phyloP scores from a whole-genome alignment of 2,329 filamentous ascomycete genomes.

The Tolypocladium album region DNA sequence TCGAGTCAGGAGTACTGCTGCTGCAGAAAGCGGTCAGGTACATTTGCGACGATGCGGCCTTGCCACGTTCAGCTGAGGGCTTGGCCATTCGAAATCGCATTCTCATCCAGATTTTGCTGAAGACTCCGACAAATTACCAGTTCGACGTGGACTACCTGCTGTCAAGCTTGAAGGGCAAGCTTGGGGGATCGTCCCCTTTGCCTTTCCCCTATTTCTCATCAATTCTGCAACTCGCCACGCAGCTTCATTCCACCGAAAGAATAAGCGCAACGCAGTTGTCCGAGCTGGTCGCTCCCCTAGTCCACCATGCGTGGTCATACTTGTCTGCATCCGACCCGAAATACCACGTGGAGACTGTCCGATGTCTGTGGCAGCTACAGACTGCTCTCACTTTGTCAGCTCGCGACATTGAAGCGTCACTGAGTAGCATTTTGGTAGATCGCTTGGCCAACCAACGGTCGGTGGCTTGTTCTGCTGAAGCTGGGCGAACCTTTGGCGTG shows the following conservation, averaged over 20 bases:
- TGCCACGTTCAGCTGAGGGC: conserved; percentile 29
- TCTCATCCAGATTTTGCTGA: conserved; percentile 46
- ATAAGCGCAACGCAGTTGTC: conserved; percentile 43
- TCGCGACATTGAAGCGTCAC: conserved; percentile 70
- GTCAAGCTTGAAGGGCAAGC: conserved; percentile 36
- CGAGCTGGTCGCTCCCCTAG: conserved; percentile 55
- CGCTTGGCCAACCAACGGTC: conserved; percentile 19
- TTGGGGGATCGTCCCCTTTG: conserved; percentile 26
- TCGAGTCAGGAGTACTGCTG: conserved; percentile 49
- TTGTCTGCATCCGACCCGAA: conserved; percentile 77
- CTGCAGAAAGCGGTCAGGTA: conserved; percentile 47
- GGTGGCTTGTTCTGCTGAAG: conserved; percentile 37
- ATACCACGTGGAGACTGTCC: conserved; percentile 87
- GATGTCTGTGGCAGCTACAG: conserved; percentile 79
- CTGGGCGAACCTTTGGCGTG: conserved; percentile 59
- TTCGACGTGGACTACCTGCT: conserved; percentile 37
- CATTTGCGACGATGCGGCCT: conserved; percentile 34
- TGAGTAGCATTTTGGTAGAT: conserved; percentile 57
- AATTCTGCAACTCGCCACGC: conserved; percentile 45
- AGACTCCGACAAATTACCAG: conserved; percentile 32
- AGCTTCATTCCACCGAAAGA: conserved; percentile 42
- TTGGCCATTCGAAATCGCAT: conserved; percentile 48
- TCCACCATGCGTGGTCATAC: conserved; percentile 67
- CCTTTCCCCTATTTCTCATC: conserved; percentile 48
- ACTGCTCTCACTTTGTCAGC: conserved; percentile 54